These are phyloP conservation scores for Artomyces pyxidatus DNA, from an alignment of 768 basidiomycete genomes.

Conservation along the genomic window DNA sequence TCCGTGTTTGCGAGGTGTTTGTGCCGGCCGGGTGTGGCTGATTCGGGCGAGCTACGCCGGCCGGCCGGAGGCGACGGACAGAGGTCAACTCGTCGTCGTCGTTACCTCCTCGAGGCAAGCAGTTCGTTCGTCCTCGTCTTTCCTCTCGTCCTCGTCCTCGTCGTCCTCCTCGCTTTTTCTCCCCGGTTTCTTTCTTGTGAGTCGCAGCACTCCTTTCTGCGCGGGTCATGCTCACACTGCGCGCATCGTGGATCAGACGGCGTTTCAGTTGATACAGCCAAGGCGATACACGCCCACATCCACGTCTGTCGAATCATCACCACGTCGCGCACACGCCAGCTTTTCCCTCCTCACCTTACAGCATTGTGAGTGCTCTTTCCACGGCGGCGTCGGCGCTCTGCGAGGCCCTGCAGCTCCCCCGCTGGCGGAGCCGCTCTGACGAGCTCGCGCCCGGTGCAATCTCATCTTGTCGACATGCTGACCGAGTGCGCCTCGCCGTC, in stretches of 20 bases:
- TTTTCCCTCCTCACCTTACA: constrained; percentile 3
- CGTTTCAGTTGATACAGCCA: constrained; percentile 9
- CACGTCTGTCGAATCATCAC: constrained; percentile 7
- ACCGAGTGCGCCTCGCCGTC: not conserved
- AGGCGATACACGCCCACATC: constrained; percentile 5
- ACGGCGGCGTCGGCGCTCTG: not conserved
- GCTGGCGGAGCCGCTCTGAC: not conserved
- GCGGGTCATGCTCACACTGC: not conserved
- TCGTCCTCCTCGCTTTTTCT: not conserved
- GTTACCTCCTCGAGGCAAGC: constrained; percentile 16
- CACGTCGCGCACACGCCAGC: constrained; percentile 10
- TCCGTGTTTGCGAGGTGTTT: not conserved
- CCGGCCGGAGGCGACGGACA: constrained; percentile 11
- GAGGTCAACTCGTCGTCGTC: constrained; percentile 6
- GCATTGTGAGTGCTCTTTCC: constrained; percentile 9
- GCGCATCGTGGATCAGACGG: not conserved
- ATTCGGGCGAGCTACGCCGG: constrained; percentile 2
- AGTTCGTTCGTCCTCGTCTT: not conserved
- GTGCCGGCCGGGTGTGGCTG: too few relatives aligned
- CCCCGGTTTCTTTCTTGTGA: not conserved
- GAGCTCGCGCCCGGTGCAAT: too few relatives aligned
- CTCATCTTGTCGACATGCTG: not conserved
- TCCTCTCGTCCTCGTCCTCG: not conserved
- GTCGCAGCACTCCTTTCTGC: not conserved
- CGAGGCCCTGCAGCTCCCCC: not conserved